Evolutionary conservation across 2,329 filamentous ascomycete species (phyloP), one percentile per base, ranked within the genome.

Genomic region (Westerdykella aurantiaca): DNA sequence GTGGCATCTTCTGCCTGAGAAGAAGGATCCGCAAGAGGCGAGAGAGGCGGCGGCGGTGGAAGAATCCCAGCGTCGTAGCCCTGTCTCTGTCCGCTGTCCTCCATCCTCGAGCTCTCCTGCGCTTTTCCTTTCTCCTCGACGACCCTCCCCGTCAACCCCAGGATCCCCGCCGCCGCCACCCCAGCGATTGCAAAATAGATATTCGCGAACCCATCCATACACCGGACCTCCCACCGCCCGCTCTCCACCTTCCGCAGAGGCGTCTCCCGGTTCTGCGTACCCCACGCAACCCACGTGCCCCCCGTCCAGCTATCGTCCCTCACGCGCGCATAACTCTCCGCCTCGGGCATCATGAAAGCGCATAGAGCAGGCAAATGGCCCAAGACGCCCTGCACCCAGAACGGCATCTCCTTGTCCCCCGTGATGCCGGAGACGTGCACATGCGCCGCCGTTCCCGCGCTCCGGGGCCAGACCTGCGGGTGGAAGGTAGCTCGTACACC

Each of bases 271-370:
- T 93, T 93, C 67, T 93, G 82, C 4, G 81, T 85, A 11, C 88
- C 88, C 87, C 86, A 94, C 0, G 83, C 71, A 0, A 90, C 78
- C 82, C 83, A 90, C 6, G 81, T 78, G 0, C 86, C 86, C n/a
- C 86, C 86, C 0, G 85, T 78, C 87, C 86, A 93, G 46, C 71
- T 72, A n/a, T 86, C 78, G 42, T 88, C 82, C 1, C 69, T 66
- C 10, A 86, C 74, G 4, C 87, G 78, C 31, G 78, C 77, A 63
- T 93, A 93, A 62, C 82, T 87, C 0, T 74, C 73, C 1, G 78
- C 72, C 50, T 80, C 79, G 31, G 82, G 77, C 55, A 87, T 79
- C 0, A 80, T 81, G 45, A 93, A 83, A 0, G 87, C 85, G 10
- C 76, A 69, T n/a, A 93, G 69, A 2, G 80, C 77, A 0, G 75